phyloP scores from a whole-genome alignment of 2,329 filamentous ascomycete genomes.

The Monilinia polystroma region DNA sequence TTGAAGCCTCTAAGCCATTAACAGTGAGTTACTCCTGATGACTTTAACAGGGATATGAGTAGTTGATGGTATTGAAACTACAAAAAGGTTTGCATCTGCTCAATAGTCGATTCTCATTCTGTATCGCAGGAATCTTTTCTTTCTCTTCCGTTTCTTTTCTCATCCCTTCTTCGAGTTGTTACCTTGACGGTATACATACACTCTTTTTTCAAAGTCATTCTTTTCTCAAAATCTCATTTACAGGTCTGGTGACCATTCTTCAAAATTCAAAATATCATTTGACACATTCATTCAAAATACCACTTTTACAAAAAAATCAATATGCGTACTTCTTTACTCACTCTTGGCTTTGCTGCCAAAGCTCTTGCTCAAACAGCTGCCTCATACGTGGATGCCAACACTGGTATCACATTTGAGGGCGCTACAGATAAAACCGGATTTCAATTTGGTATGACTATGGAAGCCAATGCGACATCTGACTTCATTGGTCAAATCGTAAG shows the following conservation, averaged over 20 bases:
- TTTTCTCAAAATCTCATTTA: constrained; percentile 18
- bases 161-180: constrained; percentile 10
- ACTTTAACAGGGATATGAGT: neutral
- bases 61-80: neutral
- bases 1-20: neutral
- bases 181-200: constrained; percentile 22
- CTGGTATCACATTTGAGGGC: constrained; percentile 48
- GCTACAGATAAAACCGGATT: constrained; percentile 43
- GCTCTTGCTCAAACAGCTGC: constrained; percentile 28
- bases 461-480: constrained; percentile 49
- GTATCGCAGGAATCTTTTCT: constrained; percentile 8
- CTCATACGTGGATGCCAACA: constrained; percentile 45
- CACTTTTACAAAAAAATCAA: neutral
- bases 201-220: constrained; percentile 21
- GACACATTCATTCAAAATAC: constrained; percentile 13
- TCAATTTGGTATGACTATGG: constrained; percentile 52
- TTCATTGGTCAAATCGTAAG: constrained; percentile 56
- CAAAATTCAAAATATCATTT: neutral
- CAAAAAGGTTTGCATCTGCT: constrained; percentile 19
- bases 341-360: constrained; percentile 16
- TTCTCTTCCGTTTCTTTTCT: constrained; percentile 15
- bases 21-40: neutral
- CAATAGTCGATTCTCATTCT: neutral
- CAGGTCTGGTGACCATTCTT: constrained; percentile 19
- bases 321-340: constrained; percentile 17